Evolutionary conservation across 148 eudicot species (phyloP).

Genomic region (Vaccinium corymbosum): DNA sequence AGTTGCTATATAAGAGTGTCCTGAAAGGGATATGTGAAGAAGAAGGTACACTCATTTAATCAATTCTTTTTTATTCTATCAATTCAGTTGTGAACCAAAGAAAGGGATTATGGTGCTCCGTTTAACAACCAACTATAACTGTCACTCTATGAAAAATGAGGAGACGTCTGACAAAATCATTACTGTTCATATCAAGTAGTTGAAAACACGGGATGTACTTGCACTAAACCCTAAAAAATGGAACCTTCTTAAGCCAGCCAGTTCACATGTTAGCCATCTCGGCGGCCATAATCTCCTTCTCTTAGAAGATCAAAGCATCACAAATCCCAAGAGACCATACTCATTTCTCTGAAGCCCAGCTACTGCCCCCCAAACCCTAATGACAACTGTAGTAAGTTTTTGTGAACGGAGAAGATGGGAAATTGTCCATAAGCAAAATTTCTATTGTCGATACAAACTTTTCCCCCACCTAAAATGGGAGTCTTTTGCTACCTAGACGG

Average conservation of each 20-base stretch:
- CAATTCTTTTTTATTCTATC: neutral
- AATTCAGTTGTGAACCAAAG: neutral
- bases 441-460: neutral
- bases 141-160: neutral
- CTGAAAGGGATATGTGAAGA: neutral
- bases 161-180: neutral
- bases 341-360: neutral
- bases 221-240: constrained; percentile 4
- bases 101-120: neutral
- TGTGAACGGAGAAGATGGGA: neutral
- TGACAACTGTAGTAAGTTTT: neutral
- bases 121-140: neutral
- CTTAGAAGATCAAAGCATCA: neutral
- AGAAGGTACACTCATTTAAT: neutral
- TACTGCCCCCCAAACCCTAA: neutral
- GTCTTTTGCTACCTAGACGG: neutral
- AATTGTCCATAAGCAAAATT: neutral
- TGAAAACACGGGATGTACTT: neutral
- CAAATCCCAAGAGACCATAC: neutral
- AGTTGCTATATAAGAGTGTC: neutral
- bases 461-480: neutral
- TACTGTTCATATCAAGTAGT: neutral
- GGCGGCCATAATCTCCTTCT: neutral
- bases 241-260: neutral
- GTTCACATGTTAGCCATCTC: neutral